These are phyloP conservation scores for Vicia sativa DNA, from an alignment of 306 rosid genomes.

Conservation along the genomic window DNA sequence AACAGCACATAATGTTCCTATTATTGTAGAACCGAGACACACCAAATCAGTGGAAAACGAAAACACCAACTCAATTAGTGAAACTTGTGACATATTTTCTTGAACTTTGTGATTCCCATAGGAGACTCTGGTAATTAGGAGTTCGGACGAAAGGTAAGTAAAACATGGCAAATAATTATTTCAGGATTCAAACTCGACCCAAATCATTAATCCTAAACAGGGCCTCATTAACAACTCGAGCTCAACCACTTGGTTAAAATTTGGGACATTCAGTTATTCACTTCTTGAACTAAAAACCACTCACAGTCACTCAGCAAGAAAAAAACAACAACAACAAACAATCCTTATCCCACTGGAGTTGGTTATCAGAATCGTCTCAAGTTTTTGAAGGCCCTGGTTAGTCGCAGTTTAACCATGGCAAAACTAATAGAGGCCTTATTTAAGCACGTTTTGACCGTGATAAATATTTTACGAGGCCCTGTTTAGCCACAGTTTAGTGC, in stretches of 20 bases:
- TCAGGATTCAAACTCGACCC: not conserved
- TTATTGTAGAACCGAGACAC: not conserved
- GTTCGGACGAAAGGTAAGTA: not conserved
- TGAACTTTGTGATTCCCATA: not conserved
- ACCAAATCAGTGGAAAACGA: constrained; percentile 16
- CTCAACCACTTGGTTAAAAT: constrained; percentile 21
- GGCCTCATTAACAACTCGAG: not conserved
- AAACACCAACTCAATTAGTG: constrained; percentile 2
- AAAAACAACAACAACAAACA: not conserved
- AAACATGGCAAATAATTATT: not conserved
- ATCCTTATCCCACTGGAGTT: no score
- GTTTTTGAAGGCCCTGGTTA: no score
- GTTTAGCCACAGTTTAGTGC: no score
- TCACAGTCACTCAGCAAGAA: constrained; percentile 19
- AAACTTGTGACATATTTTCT: constrained; percentile 23
- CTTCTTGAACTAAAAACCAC: constrained; percentile 29
- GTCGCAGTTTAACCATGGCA: no score
- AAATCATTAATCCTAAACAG: not conserved
- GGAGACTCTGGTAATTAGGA: not conserved
- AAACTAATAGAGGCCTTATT: no score
- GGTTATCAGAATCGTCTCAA: no score
- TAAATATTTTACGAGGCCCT: no score
- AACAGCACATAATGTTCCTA: constrained; percentile 4
- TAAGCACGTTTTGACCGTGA: no score
- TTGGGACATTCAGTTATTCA: constrained; percentile 8